These are phyloP conservation scores for Colletotrichum scovillei DNA, from an alignment of 2,329 filamentous ascomycete genomes.

Conservation along the genomic window DNA sequence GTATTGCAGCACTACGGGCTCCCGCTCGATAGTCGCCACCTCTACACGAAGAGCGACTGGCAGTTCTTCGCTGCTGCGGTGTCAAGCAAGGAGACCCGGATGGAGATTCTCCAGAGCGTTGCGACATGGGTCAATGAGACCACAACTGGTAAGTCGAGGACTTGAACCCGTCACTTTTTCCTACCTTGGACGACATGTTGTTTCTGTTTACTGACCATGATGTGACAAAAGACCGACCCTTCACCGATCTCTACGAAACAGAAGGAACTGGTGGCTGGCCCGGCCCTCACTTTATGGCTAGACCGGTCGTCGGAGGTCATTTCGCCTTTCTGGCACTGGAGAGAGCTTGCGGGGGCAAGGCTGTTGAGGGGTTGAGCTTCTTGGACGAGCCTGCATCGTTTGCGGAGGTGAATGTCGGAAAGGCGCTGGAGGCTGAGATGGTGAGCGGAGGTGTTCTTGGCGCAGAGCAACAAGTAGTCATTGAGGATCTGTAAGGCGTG, in stretches of 20 bases:
- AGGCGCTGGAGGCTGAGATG: constrained; percentile 43
- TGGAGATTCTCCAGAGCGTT: constrained; percentile 78
- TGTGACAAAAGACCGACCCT: constrained; percentile 67
- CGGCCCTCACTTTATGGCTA: constrained; percentile 79
- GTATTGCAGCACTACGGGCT: constrained; percentile 86
- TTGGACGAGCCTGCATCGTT: constrained; percentile 51
- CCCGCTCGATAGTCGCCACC: constrained; percentile 82
- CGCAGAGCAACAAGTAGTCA: neutral
- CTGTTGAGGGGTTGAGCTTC: constrained; percentile 66
- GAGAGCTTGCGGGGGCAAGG: constrained; percentile 79
- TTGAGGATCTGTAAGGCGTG: constrained; percentile 17
- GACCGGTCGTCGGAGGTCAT: constrained; percentile 86
- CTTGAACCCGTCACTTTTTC: too few relatives aligned
- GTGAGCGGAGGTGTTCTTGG: constrained; percentile 35
- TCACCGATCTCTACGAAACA: constrained; percentile 86
- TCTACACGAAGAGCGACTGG: constrained; percentile 93
- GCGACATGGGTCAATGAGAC: constrained; percentile 89
- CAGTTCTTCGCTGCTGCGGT: constrained; percentile 90
- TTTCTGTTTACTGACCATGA: neutral
- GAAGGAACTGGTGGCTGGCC: constrained; percentile 82
- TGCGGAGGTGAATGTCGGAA: constrained; percentile 47
- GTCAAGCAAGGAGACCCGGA: constrained; percentile 73
- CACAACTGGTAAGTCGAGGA: constrained; percentile 61
- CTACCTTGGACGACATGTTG: too few relatives aligned
- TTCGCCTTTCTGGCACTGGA: constrained; percentile 88